Evolutionary conservation across 1,139 yeast genomes (phyloP).

Genomic region (Suhomyces taliae): DNA sequence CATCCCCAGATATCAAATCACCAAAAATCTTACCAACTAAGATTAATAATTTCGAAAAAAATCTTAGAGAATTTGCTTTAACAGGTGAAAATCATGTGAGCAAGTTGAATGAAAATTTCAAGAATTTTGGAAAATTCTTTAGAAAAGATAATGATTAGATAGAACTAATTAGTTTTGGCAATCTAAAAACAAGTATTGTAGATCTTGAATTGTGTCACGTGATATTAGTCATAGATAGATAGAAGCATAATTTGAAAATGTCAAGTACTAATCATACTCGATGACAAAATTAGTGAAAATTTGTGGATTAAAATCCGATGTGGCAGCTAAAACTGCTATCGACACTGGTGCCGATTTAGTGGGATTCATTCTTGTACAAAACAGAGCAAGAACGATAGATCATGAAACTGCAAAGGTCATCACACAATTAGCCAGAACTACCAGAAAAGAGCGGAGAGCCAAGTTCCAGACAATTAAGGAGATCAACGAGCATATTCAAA

Average conservation of each 20-base stretch:
- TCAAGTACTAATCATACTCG: conserved; percentile 6
- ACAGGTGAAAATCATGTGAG: conserved; percentile 57
- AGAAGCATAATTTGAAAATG: too few species aligned
- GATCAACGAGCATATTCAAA: conserved; percentile 18
- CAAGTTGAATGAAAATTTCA: conserved; percentile 59
- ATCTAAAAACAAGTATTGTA: too few species aligned
- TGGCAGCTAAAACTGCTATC: conserved; percentile 70
- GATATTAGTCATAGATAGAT: background rate
- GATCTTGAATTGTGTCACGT: background rate
- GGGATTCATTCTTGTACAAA: conserved; percentile 88
- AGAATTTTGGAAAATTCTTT: conserved; percentile 59
- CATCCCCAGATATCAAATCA: conserved; percentile 23
- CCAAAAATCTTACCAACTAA: conserved; percentile 31
- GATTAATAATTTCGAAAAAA: conserved; percentile 55
- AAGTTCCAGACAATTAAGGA: conserved; percentile 22
- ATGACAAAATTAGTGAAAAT: conserved; percentile 57
- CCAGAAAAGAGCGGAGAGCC: conserved; percentile 19
- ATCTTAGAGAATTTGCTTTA: conserved; percentile 52
- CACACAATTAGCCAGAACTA: conserved; percentile 31
- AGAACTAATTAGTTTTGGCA: background rate
- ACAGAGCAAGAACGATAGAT: conserved; percentile 69
- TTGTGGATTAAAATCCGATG: conserved; percentile 73
- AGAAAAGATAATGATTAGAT: conserved; percentile 37
- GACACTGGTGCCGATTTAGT: conserved; percentile 70
- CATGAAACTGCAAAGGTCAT: conserved; percentile 55